A percentile compares a stretch with the other conserved stretches of the same genome.
These are phyloP conservation scores for Candida methanosorbosa DNA, from an alignment of 805 yeast species.

Conservation along the genomic window DNA sequence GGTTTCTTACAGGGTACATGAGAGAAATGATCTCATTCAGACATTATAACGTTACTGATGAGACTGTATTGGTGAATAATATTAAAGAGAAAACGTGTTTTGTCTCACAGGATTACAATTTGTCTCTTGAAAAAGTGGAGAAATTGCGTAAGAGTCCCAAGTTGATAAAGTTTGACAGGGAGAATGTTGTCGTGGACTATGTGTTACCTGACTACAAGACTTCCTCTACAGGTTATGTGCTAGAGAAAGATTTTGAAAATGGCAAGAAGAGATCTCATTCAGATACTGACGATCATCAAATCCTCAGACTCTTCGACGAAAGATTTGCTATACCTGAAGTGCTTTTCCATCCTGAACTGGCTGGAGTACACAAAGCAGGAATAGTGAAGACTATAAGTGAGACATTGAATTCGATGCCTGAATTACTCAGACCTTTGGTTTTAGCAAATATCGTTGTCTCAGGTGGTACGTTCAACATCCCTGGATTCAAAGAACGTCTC, in stretches of 20 bases:
- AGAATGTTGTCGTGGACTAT: conserved; percentile 47
- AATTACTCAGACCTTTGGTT: conserved; percentile 61
- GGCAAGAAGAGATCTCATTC: conserved; percentile 5
- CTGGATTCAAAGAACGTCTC: conserved; percentile 59
- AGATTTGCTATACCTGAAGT: conserved; percentile 84
- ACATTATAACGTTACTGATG: conserved; percentile 91
- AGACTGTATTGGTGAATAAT: conserved; percentile 72
- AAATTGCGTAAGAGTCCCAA: conserved; percentile 11
- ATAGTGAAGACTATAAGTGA: conserved; percentile 63
- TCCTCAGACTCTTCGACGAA: conserved; percentile 68
- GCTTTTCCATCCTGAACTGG: conserved; percentile 75
- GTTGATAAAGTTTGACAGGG: conserved; percentile 14
- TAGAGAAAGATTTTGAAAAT: background rate
- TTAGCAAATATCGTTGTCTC: conserved; percentile 70
- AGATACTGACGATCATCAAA: conserved; percentile 29
- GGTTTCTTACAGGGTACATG: conserved; percentile 70
- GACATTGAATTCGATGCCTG: conserved; percentile 63
- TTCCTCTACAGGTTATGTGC: conserved; percentile 65
- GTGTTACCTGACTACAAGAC: conserved; percentile 84
- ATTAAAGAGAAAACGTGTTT: conserved; percentile 75
- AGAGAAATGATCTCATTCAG: conserved; percentile 82
- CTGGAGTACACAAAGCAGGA: conserved; percentile 74
- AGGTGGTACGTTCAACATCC: conserved; percentile 76
- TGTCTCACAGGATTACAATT: conserved; percentile 51
- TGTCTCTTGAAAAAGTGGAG: conserved; percentile 17